Evolutionary conservation across 257 asterid species (phyloP), one percentile per base, ranked within the genome.

Genomic region (Euphrasia confusa): DNA sequence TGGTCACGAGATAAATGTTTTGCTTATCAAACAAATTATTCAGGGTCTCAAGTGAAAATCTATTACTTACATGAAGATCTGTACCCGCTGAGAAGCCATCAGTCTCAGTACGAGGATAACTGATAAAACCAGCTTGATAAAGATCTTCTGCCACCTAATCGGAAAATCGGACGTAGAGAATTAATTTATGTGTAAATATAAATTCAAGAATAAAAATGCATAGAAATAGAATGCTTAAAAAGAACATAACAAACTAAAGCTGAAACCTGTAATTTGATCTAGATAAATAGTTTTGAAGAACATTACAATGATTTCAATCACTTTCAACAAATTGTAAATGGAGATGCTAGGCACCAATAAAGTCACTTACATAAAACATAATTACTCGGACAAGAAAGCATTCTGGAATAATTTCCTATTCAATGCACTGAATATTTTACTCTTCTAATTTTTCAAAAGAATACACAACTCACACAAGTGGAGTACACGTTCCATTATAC

Each of bases 81-180:
- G 96, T 85, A 63, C 82, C 77, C 65, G 64, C 79, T 26, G 95
- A 80, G 79, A 92, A 92, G 81, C 83, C 7, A 58, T 92, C 99
- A 57, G 99, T 92, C 83, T 92, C 99, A 18, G 99, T 92, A 54
- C 99, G 99, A 68, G 99, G 99, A 80, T 92, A 92, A 76, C 99
- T 92, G 72, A 92, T 92, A 73, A 92, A 92, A 75, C 97, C 99
- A 72, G 94, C 78, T 74, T 92, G 97, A 72, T 92, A 92, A 37
- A 92, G 76, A 80, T 92, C 99, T 85, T 92, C 99, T 26, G 99
- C 97, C 62, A 92, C 99, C 99, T 92, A 74, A 62, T 28, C 9
- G 50, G 33, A 61, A 24, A 66, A 70, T 54, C 26, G 61, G 40
- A 64, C 18, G 52, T 15, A 68, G 2, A 66, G 33, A 72, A 30